Conservation (phyloP, 495 filamentous ascomycete species). For the Penicillium atrosanguineum region DNA sequence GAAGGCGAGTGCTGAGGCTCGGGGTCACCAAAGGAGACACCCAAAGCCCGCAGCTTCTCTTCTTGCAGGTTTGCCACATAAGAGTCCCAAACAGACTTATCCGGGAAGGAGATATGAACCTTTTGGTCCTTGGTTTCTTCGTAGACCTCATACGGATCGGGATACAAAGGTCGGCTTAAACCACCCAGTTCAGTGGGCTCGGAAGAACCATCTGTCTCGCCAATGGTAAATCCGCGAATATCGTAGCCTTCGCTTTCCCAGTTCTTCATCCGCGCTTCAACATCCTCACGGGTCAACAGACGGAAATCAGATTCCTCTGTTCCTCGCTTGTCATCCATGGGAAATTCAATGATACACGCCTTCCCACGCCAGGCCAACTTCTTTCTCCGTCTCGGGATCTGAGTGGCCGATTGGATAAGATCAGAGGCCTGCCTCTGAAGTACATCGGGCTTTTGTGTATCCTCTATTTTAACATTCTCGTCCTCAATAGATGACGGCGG, state of each 20-base stretch:
- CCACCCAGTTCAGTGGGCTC: slow-evolving; percentile 34
- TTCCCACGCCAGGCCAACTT: slow-evolving; percentile 67
- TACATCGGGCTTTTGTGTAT: slow-evolving; percentile 1
- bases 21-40: slow-evolving; percentile 74
- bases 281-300: slow-evolving; percentile 57
- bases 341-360: slow-evolving; percentile 68
- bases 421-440: slow-evolving; percentile 15
- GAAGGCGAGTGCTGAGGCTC: slow-evolving; percentile 68
- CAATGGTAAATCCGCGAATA: slow-evolving; percentile 67
- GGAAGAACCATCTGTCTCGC: slow-evolving; percentile 35
- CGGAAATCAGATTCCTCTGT: slow-evolving; percentile 56
- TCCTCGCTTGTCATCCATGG: slow-evolving; percentile 62
- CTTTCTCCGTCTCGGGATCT: slow-evolving; percentile 36
- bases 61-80: slow-evolving; percentile 82
- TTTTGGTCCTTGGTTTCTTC: slow-evolving; percentile 50
- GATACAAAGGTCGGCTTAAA: slow-evolving; percentile 73
- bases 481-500: slow-evolving; percentile 34
- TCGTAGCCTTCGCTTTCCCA: slow-evolving; percentile 79
- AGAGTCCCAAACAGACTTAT: slow-evolving; percentile 72
- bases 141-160: slow-evolving; percentile 58
- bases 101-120: slow-evolving; percentile 71
- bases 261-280: slow-evolving; percentile 60
- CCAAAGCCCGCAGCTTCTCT: slow-evolving; percentile 85
- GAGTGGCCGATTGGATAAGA: slow-evolving; percentile 15
- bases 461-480: slow-evolving; percentile 1